Evolutionary conservation across 139 green algal species (phyloP), one percentile per base, ranked within the genome.

Genomic region (Desmodesmus armatus): DNA sequence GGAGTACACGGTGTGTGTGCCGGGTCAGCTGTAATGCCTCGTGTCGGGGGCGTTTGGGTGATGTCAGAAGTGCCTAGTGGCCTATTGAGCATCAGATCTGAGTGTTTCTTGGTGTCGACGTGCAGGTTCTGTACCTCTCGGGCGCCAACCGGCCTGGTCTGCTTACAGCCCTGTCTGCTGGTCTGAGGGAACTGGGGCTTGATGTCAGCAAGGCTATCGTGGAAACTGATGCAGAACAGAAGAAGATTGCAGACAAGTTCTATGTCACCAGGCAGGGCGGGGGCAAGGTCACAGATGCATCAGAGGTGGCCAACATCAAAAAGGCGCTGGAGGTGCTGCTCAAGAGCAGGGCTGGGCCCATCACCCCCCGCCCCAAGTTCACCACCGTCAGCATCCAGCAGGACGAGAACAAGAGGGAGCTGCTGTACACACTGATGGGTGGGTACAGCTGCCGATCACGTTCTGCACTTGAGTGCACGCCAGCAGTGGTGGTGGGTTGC

Each of bases 371-470:
- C 49, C 90, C 90, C 63, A 91, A 92, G 83, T 93, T 94, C 66
- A 74, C 78, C 27, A 87, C 80, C 9, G 35, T 72, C 49, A 82
- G 66, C 66, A 87, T 87, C 40, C 83, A 86, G 70, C 81, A 72
- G 44, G 80, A 85, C 66, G 41, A 71, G 69, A 74, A 72, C 60
- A 94, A 89, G 72, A 49, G 86, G 40, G 86, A 94, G 31, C 89
- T 94, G 39, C 89, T 98, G 35, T 95, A 96, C 82, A 92, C 87
- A n/a, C 89, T 98, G 25, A 96, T 98, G 94, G 92, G 92, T 95
- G 53, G 79, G 90, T 58, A 5, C 4, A 25, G 47, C n/a, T 65
- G 44, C 11, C 55, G 17, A 23, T 33, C n/a, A n/a, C n/a, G n/a
- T n/a, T n/a, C n/a, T n/a, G n/a, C n/a, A n/a, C n/a, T n/a, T n/a